Evolutionary conservation across 169 alveolate genomes (phyloP), one percentile per base, ranked within the genome.

Genomic region (Cryptosporidium canis): DNA sequence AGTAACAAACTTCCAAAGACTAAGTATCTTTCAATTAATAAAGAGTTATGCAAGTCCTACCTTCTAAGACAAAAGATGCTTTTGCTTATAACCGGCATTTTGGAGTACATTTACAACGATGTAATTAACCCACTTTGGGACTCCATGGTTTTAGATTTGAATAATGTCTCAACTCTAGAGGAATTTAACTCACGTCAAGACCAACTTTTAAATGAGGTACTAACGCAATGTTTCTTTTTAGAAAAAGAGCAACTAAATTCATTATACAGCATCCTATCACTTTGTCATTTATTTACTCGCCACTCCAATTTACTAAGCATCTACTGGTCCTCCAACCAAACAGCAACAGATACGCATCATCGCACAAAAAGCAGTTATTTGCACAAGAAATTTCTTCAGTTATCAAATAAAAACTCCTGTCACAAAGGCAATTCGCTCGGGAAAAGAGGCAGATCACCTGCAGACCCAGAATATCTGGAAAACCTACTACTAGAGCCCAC

Each of bases 61-160:
- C 21, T 24, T 41, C 37, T 77, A 14, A 77, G 87, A 41, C 87
- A 77, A 24, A 77, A 61, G 21, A 77, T 77, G 87, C 43, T 77
- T 16, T 58, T 63, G 27, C 14, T 77, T 8, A 77, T 35, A 39
- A 77, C 47, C 12, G 61, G 87, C 18, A 58, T 77, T 4, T 44
- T 77, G 31, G 77, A 77, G 53, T 77, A 58, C 14, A 39, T 77
- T 5, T 41, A 39, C 4, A 39, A 77, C 29, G 87, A 77, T 39
- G 77, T 61, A 21, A 63, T 77, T 58, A 24, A 56, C 16, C 71
- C 87, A 14, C 24, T 37, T 1, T 77, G 72, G 77, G n/a, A 41
- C 29, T 7, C 39, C 18, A 14, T 56, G 47, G 31, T 61, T 12
- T 9, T 21, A 24, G 31, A 55, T 16, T 8, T 58, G 11, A 63